These are phyloP conservation scores for Zygotorulaspora florentina DNA, from an alignment of 805 yeast genomes.

Conservation along the genomic window DNA sequence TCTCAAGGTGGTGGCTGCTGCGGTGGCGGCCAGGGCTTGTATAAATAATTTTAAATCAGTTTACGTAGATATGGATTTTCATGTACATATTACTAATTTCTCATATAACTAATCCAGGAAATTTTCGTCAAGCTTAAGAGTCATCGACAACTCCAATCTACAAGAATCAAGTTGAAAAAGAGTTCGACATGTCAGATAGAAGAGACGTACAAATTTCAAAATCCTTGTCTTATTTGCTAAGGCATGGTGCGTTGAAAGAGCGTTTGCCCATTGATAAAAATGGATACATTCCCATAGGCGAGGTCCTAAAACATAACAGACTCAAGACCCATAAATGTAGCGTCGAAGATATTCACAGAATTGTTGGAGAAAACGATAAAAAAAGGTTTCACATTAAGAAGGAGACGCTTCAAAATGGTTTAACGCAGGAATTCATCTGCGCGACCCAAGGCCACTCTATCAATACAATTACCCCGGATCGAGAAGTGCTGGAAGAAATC, in stretches of 20 bases:
- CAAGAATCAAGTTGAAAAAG: no score
- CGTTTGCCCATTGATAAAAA: conserved; percentile 54
- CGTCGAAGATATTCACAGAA: conserved; percentile 49
- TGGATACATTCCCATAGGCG: conserved; percentile 61
- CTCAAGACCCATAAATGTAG: conserved; percentile 55
- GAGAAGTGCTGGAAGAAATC: conserved; percentile 41
- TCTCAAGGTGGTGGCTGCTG: conserved; percentile 56
- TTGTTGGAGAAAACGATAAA: conserved; percentile 67
- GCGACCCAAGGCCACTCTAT: conserved; percentile 94
- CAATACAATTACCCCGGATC: conserved; percentile 36
- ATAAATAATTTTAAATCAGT: conserved; percentile 5
- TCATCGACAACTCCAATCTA: no score
- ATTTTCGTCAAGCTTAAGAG: not conserved
- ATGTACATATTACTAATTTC: conserved; percentile 1
- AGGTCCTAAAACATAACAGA: conserved; percentile 52
- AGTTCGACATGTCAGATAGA: conserved; percentile 13
- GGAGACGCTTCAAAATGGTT: conserved; percentile 19
- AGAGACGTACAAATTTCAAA: conserved; percentile 63
- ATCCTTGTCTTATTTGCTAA: conserved; percentile 64
- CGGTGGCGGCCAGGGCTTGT: conserved; percentile 38
- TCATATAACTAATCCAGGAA: not conserved
- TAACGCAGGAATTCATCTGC: conserved; percentile 45
- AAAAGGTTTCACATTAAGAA: conserved; percentile 55
- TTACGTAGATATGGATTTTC: not conserved
- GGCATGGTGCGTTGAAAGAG: conserved; percentile 83